Percentiles rank a stretch among this genome's conserved stretches.
phyloP scores from a whole-genome alignment of 371 early-diverging fungal species.

The Mucor lusitanicus region DNA sequence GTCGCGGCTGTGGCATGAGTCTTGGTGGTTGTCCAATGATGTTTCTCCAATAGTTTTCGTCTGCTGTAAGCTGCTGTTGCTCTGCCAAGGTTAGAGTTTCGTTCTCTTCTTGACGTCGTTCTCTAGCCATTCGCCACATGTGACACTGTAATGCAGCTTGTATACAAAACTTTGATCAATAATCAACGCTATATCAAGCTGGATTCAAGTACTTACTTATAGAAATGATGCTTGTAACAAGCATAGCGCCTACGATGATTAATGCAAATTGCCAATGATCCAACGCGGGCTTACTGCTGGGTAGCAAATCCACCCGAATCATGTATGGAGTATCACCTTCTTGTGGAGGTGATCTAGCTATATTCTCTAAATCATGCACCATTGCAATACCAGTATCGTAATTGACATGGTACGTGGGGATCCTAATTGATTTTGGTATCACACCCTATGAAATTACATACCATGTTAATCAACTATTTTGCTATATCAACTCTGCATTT shows the following conservation, averaged over 20 bases:
- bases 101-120: background rate
- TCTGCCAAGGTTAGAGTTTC: slow-evolving; percentile 12
- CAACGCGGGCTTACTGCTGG: slow-evolving; percentile 22
- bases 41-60: slow-evolving; percentile 16
- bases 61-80: slow-evolving; percentile 8
- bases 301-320: slow-evolving; percentile 30
- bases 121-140: slow-evolving; percentile 15
- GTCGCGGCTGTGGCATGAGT: background rate
- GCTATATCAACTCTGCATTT: background rate
- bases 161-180: background rate
- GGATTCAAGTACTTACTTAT: slow-evolving; percentile 27
- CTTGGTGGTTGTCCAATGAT: slow-evolving; percentile 8
- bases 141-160: slow-evolving; percentile 24
- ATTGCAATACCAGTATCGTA: slow-evolving; percentile 20
- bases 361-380: slow-evolving; percentile 17
- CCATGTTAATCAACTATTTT: background rate
- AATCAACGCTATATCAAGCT: background rate
- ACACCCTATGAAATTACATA: slow-evolving; percentile 18
- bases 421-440: slow-evolving; percentile 22
- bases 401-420: slow-evolving; percentile 35
- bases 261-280: slow-evolving; percentile 58
- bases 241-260: slow-evolving; percentile 43
- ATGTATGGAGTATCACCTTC: slow-evolving; percentile 2
- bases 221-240: slow-evolving; percentile 39
- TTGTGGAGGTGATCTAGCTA: background rate